Conservation (phyloP, 169 alveolate species). For the Plasmodium gonderi region DNA sequence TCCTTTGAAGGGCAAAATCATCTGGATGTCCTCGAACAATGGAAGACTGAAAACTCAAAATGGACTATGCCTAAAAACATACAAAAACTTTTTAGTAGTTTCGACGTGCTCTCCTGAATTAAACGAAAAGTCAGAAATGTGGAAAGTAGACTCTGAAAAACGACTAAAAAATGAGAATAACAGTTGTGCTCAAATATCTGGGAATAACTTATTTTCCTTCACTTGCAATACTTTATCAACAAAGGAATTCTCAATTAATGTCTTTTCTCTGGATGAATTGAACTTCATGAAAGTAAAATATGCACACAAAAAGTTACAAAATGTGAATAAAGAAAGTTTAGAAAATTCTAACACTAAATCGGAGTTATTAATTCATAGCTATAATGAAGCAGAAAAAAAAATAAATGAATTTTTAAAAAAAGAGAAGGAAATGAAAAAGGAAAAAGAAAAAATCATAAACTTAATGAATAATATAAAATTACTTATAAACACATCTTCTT, state of each 20-base stretch:
- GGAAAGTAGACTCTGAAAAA: constrained; percentile 57
- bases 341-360: constrained; percentile 5
- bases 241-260: constrained; percentile 30
- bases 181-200: constrained; percentile 66
- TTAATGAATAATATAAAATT: constrained; percentile 48
- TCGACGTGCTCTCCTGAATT: constrained; percentile 60
- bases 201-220: constrained; percentile 59
- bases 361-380: constrained; percentile 1
- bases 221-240: constrained; percentile 51
- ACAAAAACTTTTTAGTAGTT: constrained; percentile 53
- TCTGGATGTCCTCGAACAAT: constrained; percentile 33
- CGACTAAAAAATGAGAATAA: constrained; percentile 50
- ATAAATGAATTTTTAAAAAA: constrained; percentile 27
- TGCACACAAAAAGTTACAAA: constrained; percentile 56
- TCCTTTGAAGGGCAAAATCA: constrained; percentile 27
- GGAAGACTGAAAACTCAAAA: constrained; percentile 48
- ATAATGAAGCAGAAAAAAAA: constrained; percentile 31
- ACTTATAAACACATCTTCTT: constrained; percentile 29
- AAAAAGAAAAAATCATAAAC: constrained; percentile 40
- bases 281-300: constrained; percentile 70
- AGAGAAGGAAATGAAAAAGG: constrained; percentile 57
- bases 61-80: constrained; percentile 68
- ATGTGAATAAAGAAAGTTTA: constrained; percentile 29
- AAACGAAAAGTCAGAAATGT: constrained; percentile 62
- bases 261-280: constrained; percentile 34